Conservation (phyloP, 78 protist genomes). For the Mastigamoeba balamuthi region DNA sequence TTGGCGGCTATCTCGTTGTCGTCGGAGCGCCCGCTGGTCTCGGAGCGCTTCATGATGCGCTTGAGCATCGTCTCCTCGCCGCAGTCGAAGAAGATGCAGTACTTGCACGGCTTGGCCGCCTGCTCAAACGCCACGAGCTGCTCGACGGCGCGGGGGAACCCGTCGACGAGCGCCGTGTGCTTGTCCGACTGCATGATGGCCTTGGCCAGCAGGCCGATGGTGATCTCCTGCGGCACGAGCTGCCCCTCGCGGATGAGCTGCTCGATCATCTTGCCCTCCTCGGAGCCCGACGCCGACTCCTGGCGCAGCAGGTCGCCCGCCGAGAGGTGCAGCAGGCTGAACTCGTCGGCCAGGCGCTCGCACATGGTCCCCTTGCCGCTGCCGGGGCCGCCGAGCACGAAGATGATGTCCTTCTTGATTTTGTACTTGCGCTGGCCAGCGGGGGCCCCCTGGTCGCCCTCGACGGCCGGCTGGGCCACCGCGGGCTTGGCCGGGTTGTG, state of each 20-base stretch:
- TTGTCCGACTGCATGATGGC: conserved; percentile 14
- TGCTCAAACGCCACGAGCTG: conserved; percentile 35
- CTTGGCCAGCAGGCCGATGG: conserved; percentile 42
- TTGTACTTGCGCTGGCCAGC: too few species aligned
- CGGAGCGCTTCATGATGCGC: conserved; percentile 43
- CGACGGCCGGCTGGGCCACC: background rate
- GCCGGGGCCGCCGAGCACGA: conserved; percentile 53
- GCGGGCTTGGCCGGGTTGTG: conserved; percentile 22
- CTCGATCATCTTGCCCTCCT: conserved; percentile 46
- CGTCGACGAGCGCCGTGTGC: conserved; percentile 48
- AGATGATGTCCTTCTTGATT: background rate
- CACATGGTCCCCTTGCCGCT: conserved; percentile 76
- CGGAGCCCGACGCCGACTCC: conserved; percentile 47
- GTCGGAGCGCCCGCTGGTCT: conserved; percentile 41
- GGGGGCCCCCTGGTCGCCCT: too few species aligned
- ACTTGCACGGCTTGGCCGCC: background rate
- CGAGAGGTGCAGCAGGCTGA: conserved; percentile 63
- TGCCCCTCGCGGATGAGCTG: conserved; percentile 40
- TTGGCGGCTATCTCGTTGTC: conserved; percentile 41
- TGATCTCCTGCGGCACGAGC: conserved; percentile 50
- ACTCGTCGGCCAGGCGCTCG: conserved; percentile 40
- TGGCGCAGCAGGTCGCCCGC: conserved; percentile 88
- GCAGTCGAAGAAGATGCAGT: conserved; percentile 12
- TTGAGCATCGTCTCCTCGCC: conserved; percentile 2
- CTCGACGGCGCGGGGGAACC: conserved; percentile 70